Percentiles rank a stretch among this genome's conserved stretches.
These are phyloP conservation scores for Knoxdaviesia capensis DNA, from an alignment of 2,329 filamentous ascomycete genomes.

Conservation along the genomic window DNA sequence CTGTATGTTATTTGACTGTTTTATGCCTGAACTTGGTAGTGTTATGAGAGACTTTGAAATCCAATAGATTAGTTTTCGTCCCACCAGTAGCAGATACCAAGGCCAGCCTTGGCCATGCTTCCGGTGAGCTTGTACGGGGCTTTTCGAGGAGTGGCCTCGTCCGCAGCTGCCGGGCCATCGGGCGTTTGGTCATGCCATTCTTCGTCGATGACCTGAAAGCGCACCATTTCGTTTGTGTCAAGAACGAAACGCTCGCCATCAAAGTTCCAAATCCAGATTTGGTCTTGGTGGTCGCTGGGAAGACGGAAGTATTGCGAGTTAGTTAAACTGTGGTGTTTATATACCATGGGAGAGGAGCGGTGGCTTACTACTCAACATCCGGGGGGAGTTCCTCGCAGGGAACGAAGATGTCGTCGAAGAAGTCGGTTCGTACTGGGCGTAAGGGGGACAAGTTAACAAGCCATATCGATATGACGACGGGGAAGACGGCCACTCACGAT, in stretches of 20 bases:
- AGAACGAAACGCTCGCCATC: slow-evolving; percentile 63
- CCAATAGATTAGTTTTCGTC: slow-evolving; percentile 12
- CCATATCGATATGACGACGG: background rate
- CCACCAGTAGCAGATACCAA: slow-evolving; percentile 47
- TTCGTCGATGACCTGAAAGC: slow-evolving; percentile 71
- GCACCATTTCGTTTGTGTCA: slow-evolving; percentile 74
- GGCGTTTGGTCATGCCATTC: slow-evolving; percentile 82
- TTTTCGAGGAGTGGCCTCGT: slow-evolving; percentile 38
- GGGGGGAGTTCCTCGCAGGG: slow-evolving; percentile 54
- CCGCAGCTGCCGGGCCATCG: slow-evolving; percentile 39
- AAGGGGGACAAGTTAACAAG: slow-evolving; percentile 1
- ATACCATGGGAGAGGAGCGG: background rate
- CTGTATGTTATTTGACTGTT: no score
- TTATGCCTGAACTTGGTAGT: background rate
- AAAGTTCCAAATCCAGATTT: slow-evolving; percentile 69
- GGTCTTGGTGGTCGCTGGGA: slow-evolving; percentile 47
- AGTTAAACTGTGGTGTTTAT: background rate
- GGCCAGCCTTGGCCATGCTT: slow-evolving; percentile 40
- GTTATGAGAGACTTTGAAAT: background rate
- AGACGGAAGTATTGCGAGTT: background rate
- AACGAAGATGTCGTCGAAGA: slow-evolving; percentile 85
- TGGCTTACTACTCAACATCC: slow-evolving; percentile 51
- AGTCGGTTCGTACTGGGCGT: slow-evolving; percentile 48
- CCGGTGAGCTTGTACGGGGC: slow-evolving; percentile 53
- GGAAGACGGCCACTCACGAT: slow-evolving; percentile 24